phyloP scores from a whole-genome alignment of 1,284 basidiomycete genomes.

The Earliella scabrosa region DNA sequence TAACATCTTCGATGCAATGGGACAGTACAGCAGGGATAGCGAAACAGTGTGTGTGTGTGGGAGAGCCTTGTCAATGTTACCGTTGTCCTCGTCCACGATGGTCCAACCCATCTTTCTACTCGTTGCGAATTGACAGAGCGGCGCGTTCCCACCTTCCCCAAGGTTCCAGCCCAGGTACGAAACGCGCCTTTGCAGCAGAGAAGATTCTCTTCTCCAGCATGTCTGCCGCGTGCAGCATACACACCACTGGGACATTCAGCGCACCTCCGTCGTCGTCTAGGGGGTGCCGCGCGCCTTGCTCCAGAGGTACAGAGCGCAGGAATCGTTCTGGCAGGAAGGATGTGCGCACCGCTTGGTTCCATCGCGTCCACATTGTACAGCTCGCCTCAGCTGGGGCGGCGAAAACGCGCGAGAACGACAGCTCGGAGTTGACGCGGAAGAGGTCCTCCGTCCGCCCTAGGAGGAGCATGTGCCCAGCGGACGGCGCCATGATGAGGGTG shows the following conservation, averaged over 20 bases:
- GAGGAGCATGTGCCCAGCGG: slow-evolving; percentile 21
- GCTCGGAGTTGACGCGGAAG: slow-evolving; percentile 22
- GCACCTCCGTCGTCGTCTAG: slow-evolving; percentile 18
- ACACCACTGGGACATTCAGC: slow-evolving; percentile 3
- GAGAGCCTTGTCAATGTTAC: too few relatives aligned
- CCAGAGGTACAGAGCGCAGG: background rate
- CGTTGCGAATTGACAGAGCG: background rate
- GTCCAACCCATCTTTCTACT: too few relatives aligned
- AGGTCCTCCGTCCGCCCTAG: slow-evolving; percentile 21
- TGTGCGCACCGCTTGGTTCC: slow-evolving; percentile 21
- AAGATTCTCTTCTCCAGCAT: slow-evolving; percentile 26
- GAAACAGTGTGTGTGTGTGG: too few relatives aligned
- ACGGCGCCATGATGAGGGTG: slow-evolving; percentile 50
- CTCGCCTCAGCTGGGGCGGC: background rate
- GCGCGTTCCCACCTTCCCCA: slow-evolving; percentile 32
- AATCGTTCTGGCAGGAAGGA: slow-evolving; percentile 17
- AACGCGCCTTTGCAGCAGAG: slow-evolving; percentile 21
- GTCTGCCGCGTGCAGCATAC: slow-evolving; percentile 13
- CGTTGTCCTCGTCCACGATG: too few relatives aligned
- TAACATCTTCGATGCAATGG: background rate
- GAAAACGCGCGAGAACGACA: slow-evolving; percentile 6
- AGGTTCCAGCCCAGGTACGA: slow-evolving; percentile 33
- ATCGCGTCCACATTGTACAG: background rate
- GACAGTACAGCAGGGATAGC: too few relatives aligned
- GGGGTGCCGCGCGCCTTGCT: slow-evolving; percentile 17